Percentiles rank a stretch among this genome's conserved stretches.
Evolutionary conservation across 257 asterid species (phyloP).

Genomic region (Lithospermum erythrorhizon): DNA sequence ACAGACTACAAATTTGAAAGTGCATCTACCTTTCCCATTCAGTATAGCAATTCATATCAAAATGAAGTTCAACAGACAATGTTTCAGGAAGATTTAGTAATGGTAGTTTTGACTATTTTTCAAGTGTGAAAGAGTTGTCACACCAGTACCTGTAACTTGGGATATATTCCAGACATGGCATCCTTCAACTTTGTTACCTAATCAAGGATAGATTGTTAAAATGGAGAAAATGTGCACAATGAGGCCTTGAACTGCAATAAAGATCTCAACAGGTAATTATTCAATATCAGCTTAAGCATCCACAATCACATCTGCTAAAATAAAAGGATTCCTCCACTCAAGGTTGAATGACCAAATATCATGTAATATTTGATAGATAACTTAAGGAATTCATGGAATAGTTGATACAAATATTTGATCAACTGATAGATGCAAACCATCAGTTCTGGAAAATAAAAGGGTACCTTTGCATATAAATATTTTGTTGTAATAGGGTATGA

Average conservation of each 20-base stretch:
- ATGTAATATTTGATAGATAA: not conserved
- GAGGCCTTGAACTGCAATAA: not conserved
- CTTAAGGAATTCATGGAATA: not conserved
- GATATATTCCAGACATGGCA: slow-evolving; percentile 73
- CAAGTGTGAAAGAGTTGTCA: not conserved
- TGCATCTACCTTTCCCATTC: not conserved
- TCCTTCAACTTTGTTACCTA: slow-evolving; percentile 81
- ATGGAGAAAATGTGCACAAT: not conserved
- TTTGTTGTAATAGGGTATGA: slow-evolving; percentile 88
- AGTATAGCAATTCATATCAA: not conserved
- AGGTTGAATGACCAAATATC: not conserved
- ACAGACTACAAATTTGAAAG: not conserved
- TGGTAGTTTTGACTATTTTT: too few species aligned
- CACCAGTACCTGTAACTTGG: slow-evolving; percentile 63
- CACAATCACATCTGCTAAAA: not conserved
- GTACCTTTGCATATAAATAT: slow-evolving; percentile 65
- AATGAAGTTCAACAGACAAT: too few species aligned
- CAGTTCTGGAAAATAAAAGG: not conserved
- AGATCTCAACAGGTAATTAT: too few species aligned
- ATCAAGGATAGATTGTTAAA: slow-evolving; percentile 7
- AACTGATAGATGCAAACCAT: too few species aligned
- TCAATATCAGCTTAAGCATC: not conserved
- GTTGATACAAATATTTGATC: not conserved
- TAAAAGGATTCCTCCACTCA: not conserved
- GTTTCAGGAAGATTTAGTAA: too few species aligned